phyloP scores from a whole-genome alignment of 176 grass and related monocot genomes.

The Cymbopogon citratus region DNA sequence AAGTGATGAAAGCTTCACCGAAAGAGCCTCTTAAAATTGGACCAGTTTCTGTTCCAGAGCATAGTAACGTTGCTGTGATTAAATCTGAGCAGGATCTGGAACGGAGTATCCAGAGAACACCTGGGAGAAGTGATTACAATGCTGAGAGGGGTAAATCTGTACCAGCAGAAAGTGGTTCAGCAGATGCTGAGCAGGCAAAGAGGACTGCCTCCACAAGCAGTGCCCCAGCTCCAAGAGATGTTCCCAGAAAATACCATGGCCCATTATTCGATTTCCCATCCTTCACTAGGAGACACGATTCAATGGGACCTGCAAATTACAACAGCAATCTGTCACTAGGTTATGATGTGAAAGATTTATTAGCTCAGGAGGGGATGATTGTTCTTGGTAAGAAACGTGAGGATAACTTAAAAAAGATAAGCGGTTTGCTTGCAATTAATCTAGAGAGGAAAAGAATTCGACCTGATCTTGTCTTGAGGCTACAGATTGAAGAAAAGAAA shows the following conservation, averaged over 20 bases:
- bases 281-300: slow-evolving; percentile 91
- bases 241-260: slow-evolving; percentile 87
- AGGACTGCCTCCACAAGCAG: slow-evolving; percentile 53
- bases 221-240: slow-evolving; percentile 48
- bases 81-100: slow-evolving; percentile 94
- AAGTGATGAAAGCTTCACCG: slow-evolving; percentile 42
- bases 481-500: slow-evolving; percentile 99
- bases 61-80: slow-evolving; percentile 37
- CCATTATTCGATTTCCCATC: slow-evolving; percentile 94
- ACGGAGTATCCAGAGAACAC: slow-evolving; percentile 55
- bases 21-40: slow-evolving; percentile 58
- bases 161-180: slow-evolving; percentile 47
- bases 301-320: slow-evolving; percentile 63
- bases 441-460: slow-evolving; percentile 87
- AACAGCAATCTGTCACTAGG: slow-evolving; percentile 69
- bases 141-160: slow-evolving; percentile 76
- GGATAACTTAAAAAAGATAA: slow-evolving; percentile 92
- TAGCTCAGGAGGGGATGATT: slow-evolving; percentile 73
- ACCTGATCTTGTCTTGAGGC: slow-evolving; percentile 87
- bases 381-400: slow-evolving; percentile 77
- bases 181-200: slow-evolving; percentile 65
- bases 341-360: slow-evolving; percentile 92
- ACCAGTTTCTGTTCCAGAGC: slow-evolving; percentile 45
- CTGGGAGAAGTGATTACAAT: slow-evolving; percentile 48
- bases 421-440: slow-evolving; percentile 79